Base-by-base conservation (phyloP, 2,329 filamentous ascomycete genomes). In the Fusarium caatingaense region DNA sequence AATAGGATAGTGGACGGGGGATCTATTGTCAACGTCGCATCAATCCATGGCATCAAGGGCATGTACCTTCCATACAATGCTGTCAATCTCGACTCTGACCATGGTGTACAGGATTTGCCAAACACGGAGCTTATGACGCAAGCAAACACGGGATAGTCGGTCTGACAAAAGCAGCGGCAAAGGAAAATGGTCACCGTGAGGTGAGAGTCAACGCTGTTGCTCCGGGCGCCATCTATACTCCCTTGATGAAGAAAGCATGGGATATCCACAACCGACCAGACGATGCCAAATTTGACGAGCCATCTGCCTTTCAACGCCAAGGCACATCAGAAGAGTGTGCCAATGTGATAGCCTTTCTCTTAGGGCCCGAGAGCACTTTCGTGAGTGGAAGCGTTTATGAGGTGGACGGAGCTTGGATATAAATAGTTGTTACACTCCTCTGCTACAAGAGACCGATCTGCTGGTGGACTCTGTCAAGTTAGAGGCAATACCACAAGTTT, bases 11-110 rank as follows among this genome's bases (percentile, higher is more conserved):
- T 59, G 28, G 69, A 78, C 37, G 82, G 84, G 3, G 86, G 86
- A 10, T 87, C 86, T 63, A 88, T 90, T 72, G 88, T 90, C 56
- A 89, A 88, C 73, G 81, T 86, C 28, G 80, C 84, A 27, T 87
- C 84, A 46, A 84, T 80, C 56, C 77, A 79, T 55, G 77, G 77
- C 30, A 72, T 85, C 34, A 83, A 86, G 40, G 87, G 87, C 72
- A 72, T 16, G 76, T 74, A 20, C 46, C 37, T 23, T 42, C 57
- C n/a, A 53, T 34, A 40, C 56, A 20, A 53, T 40, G 23, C 42
- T 28, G 25, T 20, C 11, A 62, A 42, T 20, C 23, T 44, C 18
- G 18, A 48, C 62, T 62, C 65, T 75, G 56, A 76, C 61, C 23
- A 56, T 16, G 41, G 30, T 51, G 27, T 49, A 47, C 74, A 64